These are phyloP conservation scores for Aspergillus piperis DNA, from an alignment of 2,329 filamentous ascomycete genomes.

Conservation along the genomic window DNA sequence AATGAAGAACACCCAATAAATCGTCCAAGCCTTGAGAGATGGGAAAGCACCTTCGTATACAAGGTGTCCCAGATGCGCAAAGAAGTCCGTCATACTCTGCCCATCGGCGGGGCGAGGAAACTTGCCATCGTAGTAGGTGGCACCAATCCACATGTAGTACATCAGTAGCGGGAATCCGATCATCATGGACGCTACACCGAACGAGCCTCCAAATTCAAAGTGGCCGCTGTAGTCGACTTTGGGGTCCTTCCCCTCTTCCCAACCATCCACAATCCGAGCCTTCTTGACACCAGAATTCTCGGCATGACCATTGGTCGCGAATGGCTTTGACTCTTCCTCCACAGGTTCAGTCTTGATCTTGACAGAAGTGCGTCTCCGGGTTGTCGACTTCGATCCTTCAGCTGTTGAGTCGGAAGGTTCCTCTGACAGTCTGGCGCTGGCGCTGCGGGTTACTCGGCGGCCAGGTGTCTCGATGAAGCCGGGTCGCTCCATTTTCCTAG, in stretches of 20 bases:
- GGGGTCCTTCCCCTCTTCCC: constrained; percentile 44
- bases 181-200: constrained; percentile 84
- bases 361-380: constrained; percentile 33
- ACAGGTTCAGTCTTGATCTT: constrained; percentile 31
- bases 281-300: constrained; percentile 25
- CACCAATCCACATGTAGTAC: constrained; percentile 99
- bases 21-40: constrained; percentile 76
- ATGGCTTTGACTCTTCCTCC: constrained; percentile 25
- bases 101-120: constrained; percentile 68
- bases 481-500: constrained; percentile 54
- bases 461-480: constrained; percentile 57
- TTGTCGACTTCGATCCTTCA: constrained; percentile 28
- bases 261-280: constrained; percentile 42
- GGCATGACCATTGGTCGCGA: constrained; percentile 23
- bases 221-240: constrained; percentile 53
- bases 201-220: constrained; percentile 83
- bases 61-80: constrained; percentile 67
- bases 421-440: constrained; percentile 35
- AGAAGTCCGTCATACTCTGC: constrained; percentile 71
- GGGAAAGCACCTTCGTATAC: constrained; percentile 86
- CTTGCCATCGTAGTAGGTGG: constrained; percentile 86
- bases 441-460: constrained; percentile 47
- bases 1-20: constrained; percentile 93
- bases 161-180: constrained; percentile 88
- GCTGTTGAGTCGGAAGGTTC: constrained; percentile 31